Evolutionary conservation across 768 basidiomycete species (phyloP).

Genomic region (Kwoniella bestiolae): DNA sequence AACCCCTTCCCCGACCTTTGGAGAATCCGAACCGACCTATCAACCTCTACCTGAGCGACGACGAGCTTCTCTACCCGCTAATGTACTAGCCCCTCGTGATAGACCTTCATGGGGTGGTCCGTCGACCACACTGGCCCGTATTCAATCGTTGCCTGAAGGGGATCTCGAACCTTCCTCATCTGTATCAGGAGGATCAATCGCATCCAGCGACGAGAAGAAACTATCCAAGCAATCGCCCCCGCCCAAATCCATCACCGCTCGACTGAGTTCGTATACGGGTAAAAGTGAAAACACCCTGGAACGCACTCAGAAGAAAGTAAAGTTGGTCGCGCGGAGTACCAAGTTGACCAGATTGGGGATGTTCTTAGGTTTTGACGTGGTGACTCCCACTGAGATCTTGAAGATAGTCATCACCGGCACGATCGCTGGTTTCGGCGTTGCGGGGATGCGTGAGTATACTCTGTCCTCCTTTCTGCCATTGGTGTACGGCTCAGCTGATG

Average conservation of each 20-base stretch:
- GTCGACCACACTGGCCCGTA: conserved; percentile 33
- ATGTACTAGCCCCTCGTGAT: conserved; percentile 8
- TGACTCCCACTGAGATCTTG: conserved; percentile 49
- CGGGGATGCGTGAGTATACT: conserved; percentile 56
- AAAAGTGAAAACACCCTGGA: not conserved
- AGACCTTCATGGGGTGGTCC: conserved; percentile 25
- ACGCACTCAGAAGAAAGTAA: conserved; percentile 4
- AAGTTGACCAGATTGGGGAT: conserved; percentile 27
- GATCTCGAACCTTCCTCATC: conserved; percentile 23
- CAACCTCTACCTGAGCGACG: conserved; percentile 17
- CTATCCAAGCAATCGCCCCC: not conserved
- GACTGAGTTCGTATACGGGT: conserved; percentile 10
- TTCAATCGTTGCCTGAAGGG: conserved; percentile 46
- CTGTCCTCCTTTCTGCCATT: not conserved
- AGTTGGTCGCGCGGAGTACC: not conserved
- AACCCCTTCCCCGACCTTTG: conserved; percentile 3
- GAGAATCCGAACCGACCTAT: not conserved
- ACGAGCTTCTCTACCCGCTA: conserved; percentile 19
- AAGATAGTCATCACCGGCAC: conserved; percentile 56
- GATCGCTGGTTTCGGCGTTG: conserved; percentile 56
- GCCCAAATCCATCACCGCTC: conserved; percentile 6
- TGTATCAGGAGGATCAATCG: not conserved
- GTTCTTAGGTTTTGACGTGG: conserved; percentile 54
- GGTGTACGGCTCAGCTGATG: not conserved
- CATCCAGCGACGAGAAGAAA: conserved; percentile 13